Base-by-base conservation (phyloP, 148 eudicot genomes). In the Vaccinium macrocarpon region DNA sequence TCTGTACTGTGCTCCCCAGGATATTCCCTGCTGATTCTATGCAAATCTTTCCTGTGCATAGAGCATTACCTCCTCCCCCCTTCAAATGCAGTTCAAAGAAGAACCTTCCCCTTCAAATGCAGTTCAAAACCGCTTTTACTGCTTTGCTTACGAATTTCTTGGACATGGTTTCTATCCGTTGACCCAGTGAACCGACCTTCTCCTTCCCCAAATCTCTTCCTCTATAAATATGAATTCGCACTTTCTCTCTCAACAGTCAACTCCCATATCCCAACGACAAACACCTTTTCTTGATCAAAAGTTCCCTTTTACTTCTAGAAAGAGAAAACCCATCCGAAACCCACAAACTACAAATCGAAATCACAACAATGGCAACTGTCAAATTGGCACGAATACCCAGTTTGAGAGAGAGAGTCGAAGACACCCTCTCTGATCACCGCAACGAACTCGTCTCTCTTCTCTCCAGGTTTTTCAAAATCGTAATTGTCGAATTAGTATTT, bases 361-460 rank as follows among this genome's bases (percentile, higher is more conserved):
- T 79, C 62, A 6, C 55, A 76, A 56, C 81, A 56, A 92, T 92
- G 98, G 89, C 81, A 14, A 57, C 90, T n/a, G 73, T 89, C 0
- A 92, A 90, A 75, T 84, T 93, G 0, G 32, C 79, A 2, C 88
- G 88, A 80, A 35, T 82, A 0, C 93, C 94, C 18, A 94, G 95
- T 85, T 86, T 93, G 88, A 87, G 98, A 64, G 99, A 94, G 81
- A 90, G 95, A 81, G 94, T 96, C 1, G 95, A 94, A 64, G 99
- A 93, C 81, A 96, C 98, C 74, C 98, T 97, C 72, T 90, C 90
- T 78, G 93, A 87, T 89, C 97, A 95, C 78, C 95, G 98, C 16
- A 95, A 97, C 87, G 91, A 95, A 48, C 94, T 97, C 83, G 91
- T 97, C 79, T 85, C 97, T 75, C 99, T 97, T 61, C 98, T 97